Conservation (phyloP, 116 monocot genomes). For the Dioscorea cayenensis region DNA sequence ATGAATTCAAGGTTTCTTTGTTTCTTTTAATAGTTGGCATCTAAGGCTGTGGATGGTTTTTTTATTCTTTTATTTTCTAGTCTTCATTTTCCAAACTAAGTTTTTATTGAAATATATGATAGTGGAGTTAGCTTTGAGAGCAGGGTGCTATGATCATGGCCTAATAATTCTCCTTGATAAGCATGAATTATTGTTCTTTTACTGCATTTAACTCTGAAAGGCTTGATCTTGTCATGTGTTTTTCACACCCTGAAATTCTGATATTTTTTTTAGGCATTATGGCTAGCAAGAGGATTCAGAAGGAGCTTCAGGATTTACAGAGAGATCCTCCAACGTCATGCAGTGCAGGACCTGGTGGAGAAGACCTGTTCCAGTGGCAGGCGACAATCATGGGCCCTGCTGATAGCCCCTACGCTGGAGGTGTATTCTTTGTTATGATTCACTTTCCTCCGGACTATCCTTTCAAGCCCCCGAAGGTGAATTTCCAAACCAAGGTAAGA, state of each 20-base stretch:
- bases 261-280: conserved; percentile 14
- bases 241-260: neutral
- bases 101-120: too few relatives aligned
- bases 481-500: conserved; percentile 77
- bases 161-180: too few relatives aligned
- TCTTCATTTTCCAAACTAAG: too few relatives aligned
- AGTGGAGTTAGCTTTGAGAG: too few relatives aligned
- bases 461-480: conserved; percentile 82
- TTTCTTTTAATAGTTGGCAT: too few relatives aligned
- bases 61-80: too few relatives aligned
- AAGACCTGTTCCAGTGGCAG: conserved; percentile 83
- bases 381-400: conserved; percentile 83
- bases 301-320: conserved; percentile 77
- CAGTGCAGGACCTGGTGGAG: conserved; percentile 82
- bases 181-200: too few relatives aligned
- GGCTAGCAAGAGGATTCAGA: conserved; percentile 80
- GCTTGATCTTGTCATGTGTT: neutral
- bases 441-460: conserved; percentile 79
- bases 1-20: too few relatives aligned
- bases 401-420: conserved; percentile 78
- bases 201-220: neutral
- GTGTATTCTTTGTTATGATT: conserved; percentile 74
- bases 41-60: too few relatives aligned
- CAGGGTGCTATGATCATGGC: too few relatives aligned
- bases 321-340: conserved; percentile 78